Percentiles rank a stretch among this genome's conserved stretches.
Evolutionary conservation across 2,329 filamentous ascomycete genomes (phyloP).

Genomic region (Aspergillus japonicus): DNA sequence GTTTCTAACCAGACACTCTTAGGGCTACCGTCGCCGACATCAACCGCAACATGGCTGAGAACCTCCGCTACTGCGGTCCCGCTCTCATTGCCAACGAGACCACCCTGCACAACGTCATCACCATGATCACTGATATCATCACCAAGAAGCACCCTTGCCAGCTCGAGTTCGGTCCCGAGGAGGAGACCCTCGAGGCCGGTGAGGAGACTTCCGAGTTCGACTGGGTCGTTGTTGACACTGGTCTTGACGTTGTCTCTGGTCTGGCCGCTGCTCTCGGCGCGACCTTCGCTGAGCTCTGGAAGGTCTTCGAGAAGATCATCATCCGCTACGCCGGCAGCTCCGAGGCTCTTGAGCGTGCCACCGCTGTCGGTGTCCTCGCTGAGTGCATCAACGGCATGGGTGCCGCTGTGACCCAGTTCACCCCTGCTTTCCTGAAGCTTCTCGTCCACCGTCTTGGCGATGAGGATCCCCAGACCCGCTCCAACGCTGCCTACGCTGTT

Average conservation of each 20-base stretch:
- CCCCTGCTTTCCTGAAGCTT: slow-evolving; percentile 70
- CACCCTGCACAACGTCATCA: slow-evolving; percentile 72
- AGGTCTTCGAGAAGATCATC: slow-evolving; percentile 90
- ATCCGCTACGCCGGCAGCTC: slow-evolving; percentile 83
- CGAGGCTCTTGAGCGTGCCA: slow-evolving; percentile 83
- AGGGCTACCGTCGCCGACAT: slow-evolving; percentile 91
- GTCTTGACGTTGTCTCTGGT: slow-evolving; percentile 83
- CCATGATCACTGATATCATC: slow-evolving; percentile 74
- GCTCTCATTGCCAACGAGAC: slow-evolving; percentile 73
- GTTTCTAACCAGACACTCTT: slow-evolving; percentile 44
- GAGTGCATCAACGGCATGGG: slow-evolving; percentile 88
- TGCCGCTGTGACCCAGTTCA: slow-evolving; percentile 76
- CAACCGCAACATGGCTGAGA: slow-evolving; percentile 87
- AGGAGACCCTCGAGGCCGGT: slow-evolving; percentile 70
- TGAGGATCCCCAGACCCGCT: slow-evolving; percentile 87
- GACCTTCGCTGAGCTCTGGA: slow-evolving; percentile 85
- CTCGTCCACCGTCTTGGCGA: slow-evolving; percentile 84
- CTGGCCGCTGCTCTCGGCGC: slow-evolving; percentile 77
- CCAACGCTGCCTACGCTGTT: slow-evolving; percentile 88
- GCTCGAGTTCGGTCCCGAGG: slow-evolving; percentile 79
- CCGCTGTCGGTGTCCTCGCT: slow-evolving; percentile 86
- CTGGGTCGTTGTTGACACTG: slow-evolving; percentile 94
- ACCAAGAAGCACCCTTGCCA: slow-evolving; percentile 91
- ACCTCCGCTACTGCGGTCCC: slow-evolving; percentile 86
- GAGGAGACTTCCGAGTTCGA: slow-evolving; percentile 90